Evolutionary conservation across 768 basidiomycete species (phyloP), one percentile per base, ranked within the genome.

Genomic region (Chiua virens): DNA sequence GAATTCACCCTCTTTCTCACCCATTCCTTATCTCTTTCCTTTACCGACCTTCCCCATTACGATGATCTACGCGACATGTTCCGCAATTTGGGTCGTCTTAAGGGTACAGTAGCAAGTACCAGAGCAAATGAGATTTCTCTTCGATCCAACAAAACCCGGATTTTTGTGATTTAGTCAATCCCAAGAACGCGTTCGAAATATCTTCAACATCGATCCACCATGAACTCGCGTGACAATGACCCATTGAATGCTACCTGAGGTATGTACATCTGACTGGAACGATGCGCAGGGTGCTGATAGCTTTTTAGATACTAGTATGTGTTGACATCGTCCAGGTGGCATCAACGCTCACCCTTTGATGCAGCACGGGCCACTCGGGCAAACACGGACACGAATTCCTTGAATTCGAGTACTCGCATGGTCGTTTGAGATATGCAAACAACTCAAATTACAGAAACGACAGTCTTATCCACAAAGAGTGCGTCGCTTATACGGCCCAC

Each of bases 401-500:
- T 41, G 96, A 99, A 69, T 99, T 98, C 63, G 96, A 98, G 71
- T 98, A 98, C 75, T 89, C 92, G 14, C 91, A 95, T 75, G 96
- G 96, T 35, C 87, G 96, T 58, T 80, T 98, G 49, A 83, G 97
- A 59, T 99, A 98, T 69, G 97, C 97, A 55, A 96, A 98, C 78
- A 98, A 98, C 78, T 98, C 96, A 10, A 99, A 99, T 73, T 99
- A 99, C 74, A 77, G 97, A 28, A 98, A 98, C 62, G 97, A 99
- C 74, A 89, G 87, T 69, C 75, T 99, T 42, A 98, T 99, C 67
- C 83, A 95, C 55, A 98, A 98, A 90, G 97, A 97, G 95, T 97
- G 60, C 63, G 92, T 80, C 10, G 18, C 13, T 50, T 23, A 3
- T 22, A 10, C n/a, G 7, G 3, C 5, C 7, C n/a, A 18, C 21